Evolutionary conservation across 129 eudicot species (phyloP).

Genomic region (Kitagawia praeruptora): DNA sequence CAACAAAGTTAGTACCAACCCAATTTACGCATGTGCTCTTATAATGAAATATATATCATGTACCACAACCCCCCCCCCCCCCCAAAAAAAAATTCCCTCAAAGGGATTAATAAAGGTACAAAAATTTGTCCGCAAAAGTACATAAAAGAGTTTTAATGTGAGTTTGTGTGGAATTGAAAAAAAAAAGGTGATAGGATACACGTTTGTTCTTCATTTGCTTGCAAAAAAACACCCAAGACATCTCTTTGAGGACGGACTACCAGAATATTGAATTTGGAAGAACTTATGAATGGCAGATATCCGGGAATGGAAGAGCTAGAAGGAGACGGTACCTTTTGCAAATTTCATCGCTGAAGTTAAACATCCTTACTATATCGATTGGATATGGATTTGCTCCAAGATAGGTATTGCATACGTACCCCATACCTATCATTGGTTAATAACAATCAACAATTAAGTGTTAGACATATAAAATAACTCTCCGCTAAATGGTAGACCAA

Average conservation of each 20-base stretch:
- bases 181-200: neutral
- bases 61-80: too few species aligned
- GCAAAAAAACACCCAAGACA: neutral
- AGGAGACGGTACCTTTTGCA: slow-evolving; percentile 59
- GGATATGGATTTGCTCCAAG: slow-evolving; percentile 56
- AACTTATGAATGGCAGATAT: neutral
- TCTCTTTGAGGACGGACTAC: neutral
- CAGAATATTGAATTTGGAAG: neutral
- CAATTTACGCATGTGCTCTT: neutral
- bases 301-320: slow-evolving; percentile 7
- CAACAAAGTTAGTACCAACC: neutral
- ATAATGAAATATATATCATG: neutral
- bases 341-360: slow-evolving; percentile 65
- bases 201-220: neutral
- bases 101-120: neutral
- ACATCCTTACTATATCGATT: slow-evolving; percentile 70
- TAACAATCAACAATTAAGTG: slow-evolving; percentile 5
- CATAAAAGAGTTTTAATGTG: neutral
- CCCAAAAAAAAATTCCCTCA: neutral
- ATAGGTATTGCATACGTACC: slow-evolving; percentile 79
- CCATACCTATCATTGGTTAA: slow-evolving; percentile 46
- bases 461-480: neutral
- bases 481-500: neutral
- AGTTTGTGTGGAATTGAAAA: neutral
- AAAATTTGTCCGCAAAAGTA: neutral